Evolutionary conservation across 139 green algal genomes (phyloP), one percentile per base, ranked within the genome.

Genomic region (Pseudopediastrum boryanum): DNA sequence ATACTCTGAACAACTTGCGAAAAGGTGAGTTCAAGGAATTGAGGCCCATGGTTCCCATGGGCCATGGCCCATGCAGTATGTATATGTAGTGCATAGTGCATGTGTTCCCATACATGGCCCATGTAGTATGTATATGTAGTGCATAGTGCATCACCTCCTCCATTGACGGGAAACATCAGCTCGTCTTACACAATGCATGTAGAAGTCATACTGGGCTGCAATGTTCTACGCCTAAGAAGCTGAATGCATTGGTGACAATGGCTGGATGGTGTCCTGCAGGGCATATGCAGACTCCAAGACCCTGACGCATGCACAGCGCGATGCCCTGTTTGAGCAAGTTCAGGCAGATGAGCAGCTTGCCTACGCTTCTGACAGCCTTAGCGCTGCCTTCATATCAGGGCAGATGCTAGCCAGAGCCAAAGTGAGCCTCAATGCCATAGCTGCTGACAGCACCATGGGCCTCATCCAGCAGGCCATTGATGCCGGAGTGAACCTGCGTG

Each of bases 251-350:
- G 13, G 8, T 23, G n/a, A 44, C 33, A 19, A 7, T 23, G 13
- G 62, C 62, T 66, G 19, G 8, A 43, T 46, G 62, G 35, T 46
- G 13, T 9, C 16, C 13, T 54, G 35, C 87, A 90, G 85, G 66
- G 69, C 71, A 4, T 93, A 92, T 74, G 84, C 89, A 23, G 94
- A 98, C 83, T 95, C 88, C 48, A 98, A 98, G 74, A 88, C 83
- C 25, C 85, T 98, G 38, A 94, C 64, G 13, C 92, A 94, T 41
- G 83, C 87, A 4, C 81, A 89, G 66, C 81, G 94, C 0, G 86
- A 93, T 2, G 8, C 33, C 19, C 79, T 98, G n/a, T 97, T 93
- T 65, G 66, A 61, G 0, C 65, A 80, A 16, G 86, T 98, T n/a
- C n/a, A n/a, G n/a, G n/a, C n/a, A n/a, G n/a, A n/a, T n/a, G n/a